Percentiles rank a stretch among this genome's conserved stretches.
Conservation (phyloP, 2,329 filamentous ascomycete species). For the Diaporthe capsici region DNA sequence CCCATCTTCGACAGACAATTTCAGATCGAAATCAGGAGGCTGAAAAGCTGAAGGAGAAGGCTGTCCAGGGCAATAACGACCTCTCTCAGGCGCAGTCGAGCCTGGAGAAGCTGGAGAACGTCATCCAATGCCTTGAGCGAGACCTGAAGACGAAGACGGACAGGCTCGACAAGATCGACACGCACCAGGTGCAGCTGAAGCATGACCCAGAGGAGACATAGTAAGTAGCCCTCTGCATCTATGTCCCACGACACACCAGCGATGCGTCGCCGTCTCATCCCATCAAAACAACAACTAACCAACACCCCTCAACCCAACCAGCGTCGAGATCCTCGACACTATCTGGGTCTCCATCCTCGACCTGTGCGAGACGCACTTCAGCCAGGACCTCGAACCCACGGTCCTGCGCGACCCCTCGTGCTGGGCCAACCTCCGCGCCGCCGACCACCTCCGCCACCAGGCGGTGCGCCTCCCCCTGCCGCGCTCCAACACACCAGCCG, state of each 20-base stretch:
- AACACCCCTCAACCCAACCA: conserved; percentile 24
- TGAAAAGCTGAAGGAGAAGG: conserved; percentile 36
- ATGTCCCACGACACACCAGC: background rate
- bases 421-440: conserved; percentile 52
- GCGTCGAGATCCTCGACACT: conserved; percentile 51
- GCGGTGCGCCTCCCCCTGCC: conserved; percentile 52
- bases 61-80: conserved; percentile 39
- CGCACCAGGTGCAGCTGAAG: conserved; percentile 48
- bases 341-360: conserved; percentile 53
- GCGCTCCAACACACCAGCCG: conserved; percentile 52
- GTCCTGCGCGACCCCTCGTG: conserved; percentile 51
- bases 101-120: conserved; percentile 45
- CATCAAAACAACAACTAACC: background rate
- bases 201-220: conserved; percentile 50
- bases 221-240: conserved; percentile 42
- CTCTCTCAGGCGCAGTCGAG: conserved; percentile 5
- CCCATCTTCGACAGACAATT: conserved; percentile 39
- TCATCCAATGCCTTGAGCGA: conserved; percentile 44
- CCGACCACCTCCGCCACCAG: conserved; percentile 50
- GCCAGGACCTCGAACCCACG: conserved; percentile 50
- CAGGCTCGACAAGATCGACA: conserved; percentile 48
- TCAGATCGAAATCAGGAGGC: conserved; percentile 45
- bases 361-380: conserved; percentile 51
- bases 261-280: background rate
- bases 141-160: conserved; percentile 45